Evolutionary conservation across 1,284 basidiomycete genomes (phyloP), one percentile per base, ranked within the genome.

Genomic region (Papiliotrema laurentii): DNA sequence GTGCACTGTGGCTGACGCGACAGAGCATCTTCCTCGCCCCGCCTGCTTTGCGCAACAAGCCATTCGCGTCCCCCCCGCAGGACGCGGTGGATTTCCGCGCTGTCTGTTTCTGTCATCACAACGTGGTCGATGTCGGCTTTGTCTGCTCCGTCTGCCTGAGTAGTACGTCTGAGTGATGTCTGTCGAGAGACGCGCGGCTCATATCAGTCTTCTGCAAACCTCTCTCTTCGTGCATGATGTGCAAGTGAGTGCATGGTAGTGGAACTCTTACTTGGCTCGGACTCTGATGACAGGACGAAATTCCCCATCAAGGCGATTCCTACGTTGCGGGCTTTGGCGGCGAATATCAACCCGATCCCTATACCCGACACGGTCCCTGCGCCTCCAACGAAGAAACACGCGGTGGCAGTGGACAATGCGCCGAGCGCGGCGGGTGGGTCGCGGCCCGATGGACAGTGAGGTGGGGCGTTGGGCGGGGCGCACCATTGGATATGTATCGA

Each of bases 101-200:
- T 0, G 93, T 93, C 5, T 98, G 96, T 71, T 98, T 99, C 76
- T 99, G 96, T 73, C 96, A 98, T 74, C 92, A 97, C 66, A 85
- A 86, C 46, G 94, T 97, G 40, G 84, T 98, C 33, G 94, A 98
- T 65, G 83, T 98, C 45, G 96, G 93, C 31, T 99, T 94, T 64
- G 92, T 99, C 22, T 99, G 96, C 73, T 94, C 90, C 18, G 90
- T 97, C 30, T 97, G 92, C 68, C 75, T 97, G 36, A 93, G 89
- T 40, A 96, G 91, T 94, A 63, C 55, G 86, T 80, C 36, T 24
- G n/a, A n/a, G n/a, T 35, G 18, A 5, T 7, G 13, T 37, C 45
- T 54, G 41, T 41, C 7, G 37, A 37, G 22, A 13, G 33, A n/a
- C n/a, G n/a, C 30, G 4, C n/a, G 19, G 27, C 30, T 43, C 5